Base-by-base conservation (phyloP, 768 basidiomycete species). In the Xerocomellus intermedius region DNA sequence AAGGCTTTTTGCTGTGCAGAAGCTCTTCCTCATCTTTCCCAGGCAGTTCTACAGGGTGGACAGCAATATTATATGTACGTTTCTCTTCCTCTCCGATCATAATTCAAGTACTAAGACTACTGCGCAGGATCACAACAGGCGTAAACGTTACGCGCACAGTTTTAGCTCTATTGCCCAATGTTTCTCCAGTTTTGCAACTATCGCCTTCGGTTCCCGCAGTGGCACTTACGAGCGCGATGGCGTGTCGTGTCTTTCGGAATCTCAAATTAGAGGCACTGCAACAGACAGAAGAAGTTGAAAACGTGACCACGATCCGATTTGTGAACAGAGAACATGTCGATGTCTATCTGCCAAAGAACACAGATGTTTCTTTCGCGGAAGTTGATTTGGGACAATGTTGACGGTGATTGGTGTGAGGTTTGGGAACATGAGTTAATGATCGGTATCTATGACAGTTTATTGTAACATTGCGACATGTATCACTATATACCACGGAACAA, bases 31-130 rank as follows among this genome's bases (percentile, higher is more conserved):
- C 57, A 38, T 35, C 52, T 77, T 46, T 71, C 74, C 5, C 61
- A 54, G 42, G 68, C 69, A 12, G 21, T 77, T 7, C 51, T 78
- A 13, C 61, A 67, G n/a, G 72, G 72, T 26, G 75, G 76, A 16
- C 74, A 77, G 50, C 62, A 63, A 22, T 77, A 76, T 54, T 75
- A 77, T 54, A 36, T 71, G 76, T 74, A 57, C 37, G 70, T 42
- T 35, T 33, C 14, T 41, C 37, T 33, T n/a, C 24, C 30, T 24
- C 5, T 36, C n/a, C 13, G 8, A 7, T 41, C 9, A n/a, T 36
- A 9, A 36, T 43, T 36, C 46, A 7, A 32, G 24, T 26, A 16
- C 33, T 7, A 42, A 51, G 10, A 36, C 19, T n/a, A 7, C 37
- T 16, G 39, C n/a, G 16, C 36, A 77, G 76, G 21, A 62, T 75